phyloP scores from a whole-genome alignment of 805 yeast species.

The Myxozyma monticola region DNA sequence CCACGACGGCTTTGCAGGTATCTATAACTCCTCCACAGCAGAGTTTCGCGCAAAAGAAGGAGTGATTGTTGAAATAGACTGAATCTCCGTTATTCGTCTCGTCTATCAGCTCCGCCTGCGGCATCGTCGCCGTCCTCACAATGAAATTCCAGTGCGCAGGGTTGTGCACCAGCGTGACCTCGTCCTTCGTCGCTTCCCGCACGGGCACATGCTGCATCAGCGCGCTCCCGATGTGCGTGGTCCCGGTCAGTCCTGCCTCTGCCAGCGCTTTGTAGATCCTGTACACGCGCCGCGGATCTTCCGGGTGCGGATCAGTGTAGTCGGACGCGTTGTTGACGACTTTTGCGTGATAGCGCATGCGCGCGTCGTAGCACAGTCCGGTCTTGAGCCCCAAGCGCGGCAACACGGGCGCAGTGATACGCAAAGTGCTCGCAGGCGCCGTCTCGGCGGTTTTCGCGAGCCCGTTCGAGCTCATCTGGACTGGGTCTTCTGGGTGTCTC shows the following conservation, averaged over 20 bases:
- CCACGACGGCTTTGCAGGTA: constrained; percentile 93
- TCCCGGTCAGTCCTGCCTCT: constrained; percentile 82
- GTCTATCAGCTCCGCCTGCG: constrained; percentile 69
- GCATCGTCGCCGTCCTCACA: constrained; percentile 73
- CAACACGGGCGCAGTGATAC: no score
- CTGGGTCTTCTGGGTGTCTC: no score
- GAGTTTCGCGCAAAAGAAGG: constrained; percentile 78
- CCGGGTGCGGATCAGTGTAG: constrained; percentile 98
- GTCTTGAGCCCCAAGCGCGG: constrained; percentile 53
- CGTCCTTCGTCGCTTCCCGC: constrained; percentile 84
- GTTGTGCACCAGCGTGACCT: constrained; percentile 82
- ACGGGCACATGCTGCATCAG: constrained; percentile 87
- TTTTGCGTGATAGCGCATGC: constrained; percentile 97
- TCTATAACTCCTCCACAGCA: constrained; percentile 98
- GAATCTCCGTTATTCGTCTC: constrained; percentile 93
- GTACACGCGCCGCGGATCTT: constrained; percentile 94
- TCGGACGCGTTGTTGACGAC: constrained; percentile 88
- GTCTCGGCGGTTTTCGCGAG: no score
- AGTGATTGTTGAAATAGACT: constrained; percentile 90
- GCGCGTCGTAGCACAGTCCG: constrained; percentile 91
- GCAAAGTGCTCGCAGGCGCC: no score
- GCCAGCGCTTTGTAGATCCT: constrained; percentile 90
- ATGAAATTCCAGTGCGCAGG: constrained; percentile 75
- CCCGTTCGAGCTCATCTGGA: no score
- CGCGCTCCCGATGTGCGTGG: constrained; percentile 71